Evolutionary conservation across 2,329 filamentous ascomycete genomes (phyloP).

Genomic region (Sporothrix luriei): DNA sequence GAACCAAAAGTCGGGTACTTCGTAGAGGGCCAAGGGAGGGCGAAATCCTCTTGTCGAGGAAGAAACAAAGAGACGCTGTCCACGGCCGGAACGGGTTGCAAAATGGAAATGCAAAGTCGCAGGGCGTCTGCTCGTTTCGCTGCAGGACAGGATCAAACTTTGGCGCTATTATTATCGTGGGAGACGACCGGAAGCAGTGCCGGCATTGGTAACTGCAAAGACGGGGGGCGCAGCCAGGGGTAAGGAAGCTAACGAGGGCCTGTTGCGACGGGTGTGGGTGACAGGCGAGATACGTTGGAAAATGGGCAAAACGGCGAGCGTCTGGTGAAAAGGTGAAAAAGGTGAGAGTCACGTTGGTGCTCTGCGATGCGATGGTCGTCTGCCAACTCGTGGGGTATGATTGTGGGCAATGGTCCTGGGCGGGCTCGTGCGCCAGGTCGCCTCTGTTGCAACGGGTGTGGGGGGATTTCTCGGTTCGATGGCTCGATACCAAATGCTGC

Average conservation of each 20-base stretch:
- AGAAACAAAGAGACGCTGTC: neutral
- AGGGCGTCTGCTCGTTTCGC: neutral
- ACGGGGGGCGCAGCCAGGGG: conserved; percentile 26
- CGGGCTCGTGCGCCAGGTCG: conserved; percentile 19
- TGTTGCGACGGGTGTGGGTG: conserved; percentile 25
- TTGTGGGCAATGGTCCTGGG: conserved; percentile 1
- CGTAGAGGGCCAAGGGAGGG: neutral
- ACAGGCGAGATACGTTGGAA: too few species aligned
- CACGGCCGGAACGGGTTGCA: conserved; percentile 1
- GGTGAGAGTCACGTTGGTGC: neutral
- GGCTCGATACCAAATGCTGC: neutral
- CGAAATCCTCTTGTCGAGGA: conserved; percentile 8
- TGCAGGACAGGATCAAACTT: conserved; percentile 9
- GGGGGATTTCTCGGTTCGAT: conserved; percentile 6
- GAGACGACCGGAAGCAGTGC: conserved; percentile 29
- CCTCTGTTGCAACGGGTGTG: conserved; percentile 14
- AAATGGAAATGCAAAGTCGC: neutral
- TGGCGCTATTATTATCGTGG: conserved; percentile 29
- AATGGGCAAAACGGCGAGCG: neutral
- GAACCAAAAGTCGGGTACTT: neutral
- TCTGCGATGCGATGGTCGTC: conserved; percentile 10
- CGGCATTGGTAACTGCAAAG: conserved; percentile 29
- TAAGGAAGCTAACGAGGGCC: conserved; percentile 17
- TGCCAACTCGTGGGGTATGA: conserved; percentile 4
- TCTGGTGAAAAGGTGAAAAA: conserved; percentile 20